These are phyloP conservation scores for Ambrosia artemisiifolia DNA, from an alignment of 129 eudicot species.

Conservation along the genomic window DNA sequence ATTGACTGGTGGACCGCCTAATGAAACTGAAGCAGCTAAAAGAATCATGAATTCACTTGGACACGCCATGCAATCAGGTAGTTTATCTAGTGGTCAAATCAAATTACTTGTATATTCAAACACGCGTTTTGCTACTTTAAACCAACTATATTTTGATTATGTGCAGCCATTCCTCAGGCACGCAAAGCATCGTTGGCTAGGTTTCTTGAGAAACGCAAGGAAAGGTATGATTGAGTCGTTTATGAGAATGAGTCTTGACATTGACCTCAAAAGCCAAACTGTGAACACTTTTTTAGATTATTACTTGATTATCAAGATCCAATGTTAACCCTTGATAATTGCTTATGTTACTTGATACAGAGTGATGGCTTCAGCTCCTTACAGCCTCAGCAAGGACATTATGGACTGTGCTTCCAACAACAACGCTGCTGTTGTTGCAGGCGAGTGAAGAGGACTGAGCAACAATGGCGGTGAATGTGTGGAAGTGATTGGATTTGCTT, in stretches of 20 bases:
- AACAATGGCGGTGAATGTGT: conserved; percentile 1
- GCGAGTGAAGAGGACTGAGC: conserved; percentile 15
- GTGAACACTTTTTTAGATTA: not conserved
- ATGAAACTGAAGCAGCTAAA: conserved; percentile 36
- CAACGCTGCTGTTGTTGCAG: not conserved
- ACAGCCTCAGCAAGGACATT: conserved; percentile 36
- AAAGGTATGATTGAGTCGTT: conserved; percentile 45
- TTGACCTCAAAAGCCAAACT: conserved; percentile 20
- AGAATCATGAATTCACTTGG: conserved; percentile 30
- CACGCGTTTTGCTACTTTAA: not conserved
- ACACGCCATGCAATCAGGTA: conserved; percentile 31
- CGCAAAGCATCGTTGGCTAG: conserved; percentile 79
- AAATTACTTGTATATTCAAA: not conserved
- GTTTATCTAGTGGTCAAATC: not conserved
- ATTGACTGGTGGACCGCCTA: conserved; percentile 23
- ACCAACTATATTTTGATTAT: conserved; percentile 8
- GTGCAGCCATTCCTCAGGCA: conserved; percentile 76
- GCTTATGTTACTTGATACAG: conserved; percentile 26
- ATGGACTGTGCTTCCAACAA: conserved; percentile 13
- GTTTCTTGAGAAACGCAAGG: conserved; percentile 75
- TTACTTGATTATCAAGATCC: not conserved
- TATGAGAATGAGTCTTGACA: not conserved
- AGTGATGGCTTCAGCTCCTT: conserved; percentile 53
- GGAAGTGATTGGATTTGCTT: not conserved
- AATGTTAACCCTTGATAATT: not conserved